phyloP scores from a whole-genome alignment of 331 rosid species.

The Quercus lobata region DNA sequence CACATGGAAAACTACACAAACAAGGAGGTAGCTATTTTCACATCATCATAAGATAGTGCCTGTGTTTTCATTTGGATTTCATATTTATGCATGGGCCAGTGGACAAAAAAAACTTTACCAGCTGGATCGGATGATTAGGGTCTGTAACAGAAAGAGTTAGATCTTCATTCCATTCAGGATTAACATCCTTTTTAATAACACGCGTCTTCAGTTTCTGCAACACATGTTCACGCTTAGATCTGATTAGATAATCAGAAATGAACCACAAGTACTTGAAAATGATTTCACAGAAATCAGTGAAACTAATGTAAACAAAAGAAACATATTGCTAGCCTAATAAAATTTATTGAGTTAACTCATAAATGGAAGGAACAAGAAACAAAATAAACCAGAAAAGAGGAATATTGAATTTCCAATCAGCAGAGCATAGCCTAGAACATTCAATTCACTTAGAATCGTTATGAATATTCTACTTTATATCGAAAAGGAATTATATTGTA shows the following conservation, averaged over 20 bases:
- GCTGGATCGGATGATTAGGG: slow-evolving; percentile 35
- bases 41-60: neutral
- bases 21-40: neutral
- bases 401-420: neutral
- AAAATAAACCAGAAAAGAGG: neutral
- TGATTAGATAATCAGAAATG: neutral
- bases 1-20: neutral
- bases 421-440: neutral
- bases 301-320: neutral
- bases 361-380: neutral
- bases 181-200: slow-evolving; percentile 72
- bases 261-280: neutral
- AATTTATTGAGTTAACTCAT: neutral
- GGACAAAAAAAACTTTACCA: slow-evolving; percentile 34
- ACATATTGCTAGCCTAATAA: neutral
- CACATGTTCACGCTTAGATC: neutral
- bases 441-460: neutral
- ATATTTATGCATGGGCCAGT: neutral
- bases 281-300: neutral
- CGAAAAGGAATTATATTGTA: neutral
- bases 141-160: slow-evolving; percentile 76
- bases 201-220: slow-evolving; percentile 84
- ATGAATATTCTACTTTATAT: neutral
- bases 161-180: slow-evolving; percentile 94
- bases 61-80: neutral